These are phyloP conservation scores for Geranium rotundifolium DNA, from an alignment of 345 rosid species.

Conservation along the genomic window DNA sequence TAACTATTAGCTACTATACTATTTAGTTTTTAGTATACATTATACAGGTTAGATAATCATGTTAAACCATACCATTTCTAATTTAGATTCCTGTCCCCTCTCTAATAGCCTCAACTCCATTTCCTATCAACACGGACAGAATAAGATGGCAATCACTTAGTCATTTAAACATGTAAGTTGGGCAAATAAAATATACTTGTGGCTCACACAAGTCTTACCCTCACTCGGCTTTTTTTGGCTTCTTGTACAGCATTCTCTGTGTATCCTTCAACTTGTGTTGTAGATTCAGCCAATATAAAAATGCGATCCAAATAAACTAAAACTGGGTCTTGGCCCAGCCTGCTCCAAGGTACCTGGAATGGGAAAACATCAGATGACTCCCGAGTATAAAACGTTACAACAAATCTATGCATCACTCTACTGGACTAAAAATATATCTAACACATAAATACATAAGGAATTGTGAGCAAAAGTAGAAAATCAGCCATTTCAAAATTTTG, in stretches of 20 bases:
- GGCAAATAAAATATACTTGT: conserved; percentile 8
- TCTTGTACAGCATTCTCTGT: conserved; percentile 83
- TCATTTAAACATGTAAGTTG: not conserved
- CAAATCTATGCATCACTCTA: not conserved
- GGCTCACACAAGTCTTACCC: conserved; percentile 43
- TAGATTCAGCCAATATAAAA: conserved; percentile 80
- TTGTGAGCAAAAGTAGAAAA: not conserved
- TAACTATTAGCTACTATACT: not conserved
- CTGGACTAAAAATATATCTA: not conserved
- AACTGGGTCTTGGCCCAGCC: conserved; percentile 98
- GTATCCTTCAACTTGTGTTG: conserved; percentile 64
- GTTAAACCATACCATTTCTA: conserved; percentile 59
- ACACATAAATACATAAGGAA: not conserved
- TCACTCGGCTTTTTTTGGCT: conserved; percentile 68
- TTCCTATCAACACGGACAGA: conserved; percentile 42
- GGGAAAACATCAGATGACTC: not conserved
- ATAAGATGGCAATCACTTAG: conserved; percentile 11
- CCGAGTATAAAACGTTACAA: not conserved
- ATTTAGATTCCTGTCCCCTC: conserved; percentile 42
- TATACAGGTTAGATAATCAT: not conserved
- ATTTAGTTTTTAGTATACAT: no score
- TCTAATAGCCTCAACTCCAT: conserved; percentile 80
- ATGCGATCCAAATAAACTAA: conserved; percentile 80
- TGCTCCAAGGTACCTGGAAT: conserved; percentile 94
- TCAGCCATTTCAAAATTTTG: not conserved